Percentiles rank a stretch among this genome's conserved stretches.
phyloP scores from a whole-genome alignment of 148 eudicot genomes.

The Fallopia convolvulus region DNA sequence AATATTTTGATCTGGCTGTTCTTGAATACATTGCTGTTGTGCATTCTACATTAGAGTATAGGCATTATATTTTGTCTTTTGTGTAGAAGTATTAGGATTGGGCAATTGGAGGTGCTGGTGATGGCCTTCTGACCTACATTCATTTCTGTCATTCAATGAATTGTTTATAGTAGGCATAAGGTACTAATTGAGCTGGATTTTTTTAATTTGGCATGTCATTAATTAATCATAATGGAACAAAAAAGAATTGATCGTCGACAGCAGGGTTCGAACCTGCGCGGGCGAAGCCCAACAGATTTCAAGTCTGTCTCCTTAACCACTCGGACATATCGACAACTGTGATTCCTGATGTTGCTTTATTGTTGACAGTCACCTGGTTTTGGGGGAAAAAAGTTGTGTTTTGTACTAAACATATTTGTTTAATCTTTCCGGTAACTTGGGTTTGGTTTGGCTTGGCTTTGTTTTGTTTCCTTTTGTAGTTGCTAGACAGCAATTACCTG shows the following conservation, averaged over 20 bases:
- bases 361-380: background rate
- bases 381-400: background rate
- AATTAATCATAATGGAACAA: constrained; percentile 10
- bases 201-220: background rate
- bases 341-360: background rate
- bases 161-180: background rate
- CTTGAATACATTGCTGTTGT: background rate
- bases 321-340: constrained; percentile 36
- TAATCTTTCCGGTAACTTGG: background rate
- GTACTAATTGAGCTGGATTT: background rate
- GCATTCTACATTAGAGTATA: background rate
- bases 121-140: no score
- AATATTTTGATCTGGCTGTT: background rate
- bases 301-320: constrained; percentile 86
- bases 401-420: background rate
- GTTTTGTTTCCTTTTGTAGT: background rate
- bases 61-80: background rate
- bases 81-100: no score
- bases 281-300: constrained; percentile 94
- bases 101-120: no score
- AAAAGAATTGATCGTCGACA: constrained; percentile 6
- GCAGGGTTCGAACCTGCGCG: constrained; percentile 97
- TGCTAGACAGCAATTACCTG: no score
- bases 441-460: background rate
- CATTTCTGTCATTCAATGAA: no score